A percentile compares a stretch with the other conserved stretches of the same genome.
Conservation (phyloP, 306 rosid genomes). For the Alnus rubra region DNA sequence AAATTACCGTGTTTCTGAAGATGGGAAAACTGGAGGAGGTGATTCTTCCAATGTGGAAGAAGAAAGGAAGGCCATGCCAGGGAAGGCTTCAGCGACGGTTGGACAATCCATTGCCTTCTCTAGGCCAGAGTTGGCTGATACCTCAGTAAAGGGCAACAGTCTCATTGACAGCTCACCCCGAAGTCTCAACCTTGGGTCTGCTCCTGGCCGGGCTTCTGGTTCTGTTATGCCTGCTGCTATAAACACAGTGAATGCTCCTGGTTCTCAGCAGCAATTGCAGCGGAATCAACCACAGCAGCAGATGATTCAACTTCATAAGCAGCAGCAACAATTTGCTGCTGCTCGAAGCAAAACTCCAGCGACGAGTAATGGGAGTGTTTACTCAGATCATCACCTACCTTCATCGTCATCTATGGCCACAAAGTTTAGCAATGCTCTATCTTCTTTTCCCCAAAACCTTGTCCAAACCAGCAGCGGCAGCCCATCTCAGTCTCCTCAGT, state of each 20-base stretch:
- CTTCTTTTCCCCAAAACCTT: slow-evolving; percentile 71
- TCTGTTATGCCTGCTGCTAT: slow-evolving; percentile 54
- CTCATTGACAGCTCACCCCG: slow-evolving; percentile 79
- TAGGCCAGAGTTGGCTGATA: slow-evolving; percentile 65
- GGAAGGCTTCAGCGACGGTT: slow-evolving; percentile 50
- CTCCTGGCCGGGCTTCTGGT: slow-evolving; percentile 48
- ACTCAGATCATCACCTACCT: slow-evolving; percentile 70
- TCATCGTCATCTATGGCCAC: slow-evolving; percentile 64
- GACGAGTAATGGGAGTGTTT: slow-evolving; percentile 66
- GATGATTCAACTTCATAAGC: slow-evolving; percentile 65
- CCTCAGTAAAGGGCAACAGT: slow-evolving; percentile 51
- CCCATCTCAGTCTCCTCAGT: slow-evolving; percentile 79
- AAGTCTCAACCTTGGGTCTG: slow-evolving; percentile 55
- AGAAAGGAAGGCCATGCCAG: slow-evolving; percentile 59
- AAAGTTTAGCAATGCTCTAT: slow-evolving; percentile 69
- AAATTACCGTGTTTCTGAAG: slow-evolving; percentile 58
- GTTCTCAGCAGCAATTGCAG: slow-evolving; percentile 69
- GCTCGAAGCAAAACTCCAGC: slow-evolving; percentile 59
- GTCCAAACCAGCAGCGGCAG: slow-evolving; percentile 65
- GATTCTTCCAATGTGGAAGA: slow-evolving; percentile 69
- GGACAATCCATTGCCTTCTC: slow-evolving; percentile 89
- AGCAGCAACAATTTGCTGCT: slow-evolving; percentile 38
- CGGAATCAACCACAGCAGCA: slow-evolving; percentile 60
- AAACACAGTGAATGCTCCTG: slow-evolving; percentile 39
- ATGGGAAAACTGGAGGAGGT: slow-evolving; percentile 54